Percentiles rank a stretch among this genome's conserved stretches.
These are phyloP conservation scores for Hydrangea macrophylla DNA, from an alignment of 148 eudicot genomes.

Conservation along the genomic window DNA sequence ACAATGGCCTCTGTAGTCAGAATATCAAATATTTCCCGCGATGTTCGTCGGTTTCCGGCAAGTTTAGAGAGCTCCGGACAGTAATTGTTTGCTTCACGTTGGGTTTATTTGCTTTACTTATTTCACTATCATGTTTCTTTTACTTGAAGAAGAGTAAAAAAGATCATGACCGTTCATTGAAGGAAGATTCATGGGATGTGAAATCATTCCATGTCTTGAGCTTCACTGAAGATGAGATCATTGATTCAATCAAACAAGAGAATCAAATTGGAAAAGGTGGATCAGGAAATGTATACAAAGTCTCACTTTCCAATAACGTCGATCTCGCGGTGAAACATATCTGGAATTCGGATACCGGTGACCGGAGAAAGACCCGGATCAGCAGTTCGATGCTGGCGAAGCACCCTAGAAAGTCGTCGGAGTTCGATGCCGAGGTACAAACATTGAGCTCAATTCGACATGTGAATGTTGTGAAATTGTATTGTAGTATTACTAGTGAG, in stretches of 20 bases:
- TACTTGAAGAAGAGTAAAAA: conserved; percentile 36
- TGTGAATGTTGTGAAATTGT: conserved; percentile 82
- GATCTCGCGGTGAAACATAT: conserved; percentile 90
- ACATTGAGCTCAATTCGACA: conserved; percentile 87
- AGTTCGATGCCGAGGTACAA: conserved; percentile 82
- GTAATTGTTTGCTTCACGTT: conserved; percentile 42
- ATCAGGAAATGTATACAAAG: conserved; percentile 78
- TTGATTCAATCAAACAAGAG: conserved; percentile 67
- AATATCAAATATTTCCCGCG: conserved; percentile 37
- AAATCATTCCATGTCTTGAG: conserved; percentile 76
- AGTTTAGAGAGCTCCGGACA: conserved; percentile 19
- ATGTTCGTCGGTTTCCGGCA: conserved; percentile 38
- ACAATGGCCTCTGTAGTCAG: conserved; percentile 71
- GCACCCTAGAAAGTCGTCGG: conserved; percentile 30
- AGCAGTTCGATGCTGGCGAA: conserved; percentile 56
- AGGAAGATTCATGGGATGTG: conserved; percentile 80
- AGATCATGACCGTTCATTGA: conserved; percentile 40
- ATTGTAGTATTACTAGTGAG: conserved; percentile 80
- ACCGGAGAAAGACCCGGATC: conserved; percentile 28
- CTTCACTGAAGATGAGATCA: conserved; percentile 78
- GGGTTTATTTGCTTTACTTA: conserved; percentile 30
- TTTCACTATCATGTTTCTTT: conserved; percentile 30
- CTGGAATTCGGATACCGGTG: conserved; percentile 41
- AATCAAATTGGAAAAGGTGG: conserved; percentile 95
- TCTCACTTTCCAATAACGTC: conserved; percentile 44